Percentiles rank a stretch among this genome's conserved stretches.
Evolutionary conservation across 2,329 filamentous ascomycete species (phyloP).

Genomic region (Oidium heveae): DNA sequence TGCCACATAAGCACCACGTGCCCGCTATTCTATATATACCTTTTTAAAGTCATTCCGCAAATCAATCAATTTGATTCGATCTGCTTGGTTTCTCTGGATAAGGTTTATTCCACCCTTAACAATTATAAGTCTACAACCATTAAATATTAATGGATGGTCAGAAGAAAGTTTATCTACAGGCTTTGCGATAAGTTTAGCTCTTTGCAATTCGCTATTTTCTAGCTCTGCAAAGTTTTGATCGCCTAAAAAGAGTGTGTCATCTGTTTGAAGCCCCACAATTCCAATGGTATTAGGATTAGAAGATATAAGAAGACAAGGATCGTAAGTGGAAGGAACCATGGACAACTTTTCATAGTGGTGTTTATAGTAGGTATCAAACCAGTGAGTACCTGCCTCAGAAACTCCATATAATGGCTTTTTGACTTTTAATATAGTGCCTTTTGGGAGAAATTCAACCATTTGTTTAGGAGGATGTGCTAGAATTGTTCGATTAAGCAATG

Average conservation of each 20-base stretch:
- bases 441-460: too few relatives aligned
- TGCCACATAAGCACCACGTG: too few relatives aligned
- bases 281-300: not conserved
- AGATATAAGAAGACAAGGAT: slow-evolving; percentile 1
- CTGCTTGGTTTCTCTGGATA: not conserved
- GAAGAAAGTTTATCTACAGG: not conserved
- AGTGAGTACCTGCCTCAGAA: slow-evolving; percentile 2
- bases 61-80: too few relatives aligned
- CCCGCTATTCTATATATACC: too few relatives aligned
- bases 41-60: too few relatives aligned
- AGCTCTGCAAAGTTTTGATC: not conserved
- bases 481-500: too few relatives aligned
- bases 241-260: slow-evolving; percentile 1
- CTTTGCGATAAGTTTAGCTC: slow-evolving; percentile 1
- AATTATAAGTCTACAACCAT: slow-evolving; percentile 1
- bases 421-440: slow-evolving; percentile 1
- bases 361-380: not conserved
- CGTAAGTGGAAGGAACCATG: slow-evolving; percentile 2
- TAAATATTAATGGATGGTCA: not conserved
- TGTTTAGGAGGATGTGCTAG: too few relatives aligned
- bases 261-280: too few relatives aligned
- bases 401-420: slow-evolving; percentile 3
- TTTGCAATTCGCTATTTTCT: not conserved
- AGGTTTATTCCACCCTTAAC: not conserved
- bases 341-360: slow-evolving; percentile 1